Base-by-base conservation (phyloP, 2,329 filamentous ascomycete genomes). In the Aspergillus intermedius region DNA sequence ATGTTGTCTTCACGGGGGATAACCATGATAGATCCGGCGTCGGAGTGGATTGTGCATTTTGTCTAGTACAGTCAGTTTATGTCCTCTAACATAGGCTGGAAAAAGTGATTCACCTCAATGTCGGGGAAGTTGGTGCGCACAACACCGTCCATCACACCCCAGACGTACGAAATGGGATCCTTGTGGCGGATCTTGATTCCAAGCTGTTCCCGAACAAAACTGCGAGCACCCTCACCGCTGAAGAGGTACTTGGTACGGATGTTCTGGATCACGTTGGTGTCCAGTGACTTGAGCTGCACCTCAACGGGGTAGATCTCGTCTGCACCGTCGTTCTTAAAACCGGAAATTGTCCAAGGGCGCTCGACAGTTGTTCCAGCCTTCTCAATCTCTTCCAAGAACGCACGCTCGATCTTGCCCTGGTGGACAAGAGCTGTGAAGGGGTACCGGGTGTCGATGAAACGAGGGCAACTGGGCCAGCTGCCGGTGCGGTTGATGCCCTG, bases 401-500 rank as follows among this genome's bases (percentile, higher is more conserved):
- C 78, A 28, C 77, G 69, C 69, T 83, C 80, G 44, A 83, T 83
- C 61, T 82, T 65, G 13, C 80, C 80, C 60, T 83, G 80, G 59
- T 83, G 80, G 5, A 83, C 68, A 4, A 83, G 70, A 25, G 80
- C 82, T 25, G 80, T 83, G 64, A 82, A 83, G 0, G 80, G 80
- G 57, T 83, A 83, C 57, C 80, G 70, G 25, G 81, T 80, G 58
- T 84, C 81, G 51, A 84, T 82, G 68, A 95, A 95, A 56, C 81
- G 83, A 0, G 91, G 91, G 69, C 91, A 96, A 63, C 86, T 91
- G 4, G 89, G 86, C 89, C 89, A 95, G 40, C 76, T 84, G 21
- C 80, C 80, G 1, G 81, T 84, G 49, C 80, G 67, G 52, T 75
- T 69, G 40, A 84, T 84, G 42, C 79, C 81, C 52, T 76, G 73